Base-by-base conservation (phyloP, 345 rosid genomes). In the Salix exigua region DNA sequence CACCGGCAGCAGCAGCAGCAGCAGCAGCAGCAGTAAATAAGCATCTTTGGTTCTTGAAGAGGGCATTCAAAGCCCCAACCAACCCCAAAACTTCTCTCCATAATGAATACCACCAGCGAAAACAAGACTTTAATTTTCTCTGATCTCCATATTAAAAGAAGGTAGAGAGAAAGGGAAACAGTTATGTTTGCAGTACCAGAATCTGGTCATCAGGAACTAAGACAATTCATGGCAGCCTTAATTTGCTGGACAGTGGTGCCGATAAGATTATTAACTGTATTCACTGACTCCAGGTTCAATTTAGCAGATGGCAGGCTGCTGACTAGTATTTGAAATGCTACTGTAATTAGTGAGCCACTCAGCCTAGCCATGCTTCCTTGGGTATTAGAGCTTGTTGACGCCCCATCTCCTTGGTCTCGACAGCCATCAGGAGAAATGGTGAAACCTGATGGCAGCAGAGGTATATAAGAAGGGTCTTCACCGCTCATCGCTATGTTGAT, bases 401-500 rank as follows among this genome's bases (percentile, higher is more conserved):
- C 93, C 51, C 92, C 87, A 0, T 88, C 94, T 9, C 92, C 76
- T 3, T 73, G 88, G 31, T 87, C 88, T 0, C 63, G 75, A 70
- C 63, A 85, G 7, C 97, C 94, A 21, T 93, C 97, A 0, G 97
- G 87, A n/a, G 90, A 86, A 48, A 96, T 88, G 4, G 97, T 72
- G 78, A 93, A 93, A 19, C 99, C 99, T 16, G 99, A 96, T n/a
- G 99, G 95, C n/a, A 93, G 86, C 25, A 93, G 81, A 0, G 97
- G 96, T 50, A 96, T 89, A 84, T 84, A 91, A 21, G 97, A 91
- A 8, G 99, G 91, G 73, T 96, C 99, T 70, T 92, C 98, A 0
- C 98, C 99, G 28, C 89, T 93, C 94, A 93, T 92, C 72, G 97
- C 97, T n/a, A 93, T 80, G 87, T 92, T 88, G 77, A 96, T 80